phyloP scores from a whole-genome alignment of 805 yeast species.

The Tetrapisispora arboricola region DNA sequence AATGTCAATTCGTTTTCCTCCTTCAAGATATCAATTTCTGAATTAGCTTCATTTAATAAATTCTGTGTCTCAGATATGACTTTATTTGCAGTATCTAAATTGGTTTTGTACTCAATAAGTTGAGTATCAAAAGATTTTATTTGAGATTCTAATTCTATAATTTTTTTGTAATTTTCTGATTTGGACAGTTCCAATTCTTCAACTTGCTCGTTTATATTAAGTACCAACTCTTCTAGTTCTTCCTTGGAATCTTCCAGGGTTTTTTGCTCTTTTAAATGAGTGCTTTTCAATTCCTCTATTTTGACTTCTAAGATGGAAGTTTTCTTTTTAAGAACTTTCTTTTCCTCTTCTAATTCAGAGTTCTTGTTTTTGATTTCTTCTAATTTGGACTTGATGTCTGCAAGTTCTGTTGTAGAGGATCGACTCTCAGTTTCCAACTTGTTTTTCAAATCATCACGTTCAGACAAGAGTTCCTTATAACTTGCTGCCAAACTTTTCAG shows the following conservation, averaged over 20 bases:
- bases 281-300: background rate
- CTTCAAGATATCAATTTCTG: background rate
- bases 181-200: slow-evolving; percentile 24
- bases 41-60: background rate
- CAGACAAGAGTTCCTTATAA: slow-evolving; percentile 21
- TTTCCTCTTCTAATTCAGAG: slow-evolving; percentile 5
- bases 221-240: slow-evolving; percentile 9
- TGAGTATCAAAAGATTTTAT: background rate
- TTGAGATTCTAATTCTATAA: slow-evolving; percentile 1
- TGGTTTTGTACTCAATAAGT: background rate
- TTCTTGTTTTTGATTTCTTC: slow-evolving; percentile 6
- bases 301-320: slow-evolving; percentile 2
- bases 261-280: background rate
- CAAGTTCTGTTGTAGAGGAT: slow-evolving; percentile 9
- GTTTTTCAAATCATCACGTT: slow-evolving; percentile 15
- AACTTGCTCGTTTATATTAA: slow-evolving; percentile 18
- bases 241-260: background rate
- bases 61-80: background rate
- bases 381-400: slow-evolving; percentile 7
- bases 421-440: slow-evolving; percentile 7
- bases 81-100: background rate
- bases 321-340: background rate
- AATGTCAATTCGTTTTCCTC: background rate
- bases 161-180: slow-evolving; percentile 17
- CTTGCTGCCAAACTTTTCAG: slow-evolving; percentile 34